These are phyloP conservation scores for Stemphylium lycopersici DNA, from an alignment of 2,329 filamentous ascomycete genomes.

Conservation along the genomic window DNA sequence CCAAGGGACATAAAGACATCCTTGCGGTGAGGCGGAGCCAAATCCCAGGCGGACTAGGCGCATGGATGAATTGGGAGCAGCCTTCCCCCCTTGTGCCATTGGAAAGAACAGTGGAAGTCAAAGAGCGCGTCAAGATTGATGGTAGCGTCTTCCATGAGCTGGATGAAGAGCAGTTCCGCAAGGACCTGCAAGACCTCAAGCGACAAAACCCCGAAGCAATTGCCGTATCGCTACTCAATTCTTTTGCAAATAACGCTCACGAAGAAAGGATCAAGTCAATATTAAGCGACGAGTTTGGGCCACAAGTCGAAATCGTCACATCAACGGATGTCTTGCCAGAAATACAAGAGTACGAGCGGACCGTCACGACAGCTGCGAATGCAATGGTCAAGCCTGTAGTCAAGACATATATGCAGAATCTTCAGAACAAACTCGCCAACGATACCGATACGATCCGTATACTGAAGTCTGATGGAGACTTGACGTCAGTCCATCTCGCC, in stretches of 20 bases:
- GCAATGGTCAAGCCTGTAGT: conserved; percentile 57
- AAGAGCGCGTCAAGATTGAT: conserved; percentile 53
- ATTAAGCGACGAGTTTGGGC: conserved; percentile 52
- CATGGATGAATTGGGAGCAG: conserved; percentile 57
- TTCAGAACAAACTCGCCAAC: conserved; percentile 48
- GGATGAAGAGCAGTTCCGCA: conserved; percentile 49
- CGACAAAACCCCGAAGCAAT: conserved; percentile 54
- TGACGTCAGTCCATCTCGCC: conserved; percentile 55
- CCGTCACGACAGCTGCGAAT: conserved; percentile 57
- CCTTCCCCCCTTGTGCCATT: conserved; percentile 58
- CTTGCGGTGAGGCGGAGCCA: conserved; percentile 55
- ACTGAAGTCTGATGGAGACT: conserved; percentile 57
- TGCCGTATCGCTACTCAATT: conserved; percentile 56
- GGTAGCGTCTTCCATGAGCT: conserved; percentile 51
- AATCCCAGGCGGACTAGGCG: conserved; percentile 58
- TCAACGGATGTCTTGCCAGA: conserved; percentile 56
- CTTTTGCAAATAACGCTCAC: conserved; percentile 54
- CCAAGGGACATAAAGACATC: conserved; percentile 58
- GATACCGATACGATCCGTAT: conserved; percentile 57
- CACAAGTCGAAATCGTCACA: conserved; percentile 53
- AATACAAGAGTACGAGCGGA: conserved; percentile 58
- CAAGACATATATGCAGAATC: conserved; percentile 53
- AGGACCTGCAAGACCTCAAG: conserved; percentile 48
- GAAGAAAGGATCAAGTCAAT: conserved; percentile 50
- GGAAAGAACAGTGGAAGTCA: conserved; percentile 55